Evolutionary conservation across 2,329 filamentous ascomycete species (phyloP).

Genomic region (Sporothrix sp.): DNA sequence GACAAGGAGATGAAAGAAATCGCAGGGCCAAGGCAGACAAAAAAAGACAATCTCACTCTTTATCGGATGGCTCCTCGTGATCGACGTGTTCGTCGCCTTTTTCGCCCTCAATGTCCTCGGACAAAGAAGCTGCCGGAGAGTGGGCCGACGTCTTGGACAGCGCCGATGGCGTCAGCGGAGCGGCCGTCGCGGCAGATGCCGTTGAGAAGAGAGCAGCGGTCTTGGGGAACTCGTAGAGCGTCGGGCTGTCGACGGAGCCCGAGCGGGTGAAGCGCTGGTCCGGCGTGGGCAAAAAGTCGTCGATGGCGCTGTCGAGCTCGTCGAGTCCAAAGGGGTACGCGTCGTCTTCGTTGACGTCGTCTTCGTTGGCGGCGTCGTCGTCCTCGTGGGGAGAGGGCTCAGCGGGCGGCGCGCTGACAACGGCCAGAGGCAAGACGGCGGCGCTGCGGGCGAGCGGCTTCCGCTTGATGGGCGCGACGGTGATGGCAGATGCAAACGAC

Average conservation of each 20-base stretch:
- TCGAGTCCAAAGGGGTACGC: conserved; percentile 1
- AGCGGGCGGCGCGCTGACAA: background rate
- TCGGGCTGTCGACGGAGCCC: conserved; percentile 50
- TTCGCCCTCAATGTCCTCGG: background rate
- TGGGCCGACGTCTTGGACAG: conserved; percentile 11
- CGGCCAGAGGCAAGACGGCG: background rate
- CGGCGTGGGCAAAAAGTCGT: conserved; percentile 36
- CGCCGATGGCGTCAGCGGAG: conserved; percentile 6
- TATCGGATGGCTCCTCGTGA: too few species aligned
- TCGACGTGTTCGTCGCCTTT: background rate
- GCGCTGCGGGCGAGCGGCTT: conserved; percentile 48
- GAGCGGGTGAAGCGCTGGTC: conserved; percentile 45
- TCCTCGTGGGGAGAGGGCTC: background rate
- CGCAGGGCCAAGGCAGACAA: background rate
- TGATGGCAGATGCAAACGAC: background rate
- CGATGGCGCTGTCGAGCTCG: conserved; percentile 16
- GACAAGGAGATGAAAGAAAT: background rate
- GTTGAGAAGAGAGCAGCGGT: background rate
- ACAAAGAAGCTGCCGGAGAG: background rate
- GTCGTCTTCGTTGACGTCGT: background rate
- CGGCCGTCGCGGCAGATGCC: background rate
- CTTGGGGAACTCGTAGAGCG: conserved; percentile 48
- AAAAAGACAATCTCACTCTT: conserved; percentile 1
- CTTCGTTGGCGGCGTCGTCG: background rate
- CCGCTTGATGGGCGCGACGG: conserved; percentile 36